Percentiles rank a stretch among this genome's conserved stretches.
phyloP scores from a whole-genome alignment of 2,329 filamentous ascomycete genomes.

The Sphaerulina vaccinii region DNA sequence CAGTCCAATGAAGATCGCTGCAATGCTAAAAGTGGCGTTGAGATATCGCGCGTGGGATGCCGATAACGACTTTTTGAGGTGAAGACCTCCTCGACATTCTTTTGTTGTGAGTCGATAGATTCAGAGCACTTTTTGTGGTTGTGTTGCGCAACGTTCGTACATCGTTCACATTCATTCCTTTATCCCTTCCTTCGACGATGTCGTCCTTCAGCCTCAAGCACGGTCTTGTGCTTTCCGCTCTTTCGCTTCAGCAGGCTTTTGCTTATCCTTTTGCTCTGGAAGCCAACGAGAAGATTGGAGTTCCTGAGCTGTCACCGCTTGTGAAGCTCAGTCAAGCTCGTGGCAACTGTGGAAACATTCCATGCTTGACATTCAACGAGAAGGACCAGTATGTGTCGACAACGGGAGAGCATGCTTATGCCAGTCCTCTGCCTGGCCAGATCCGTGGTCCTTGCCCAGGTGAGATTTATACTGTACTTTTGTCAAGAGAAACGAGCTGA shows the following conservation, averaged over 20 bases:
- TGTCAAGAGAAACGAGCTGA: too few species aligned
- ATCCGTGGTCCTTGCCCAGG: constrained; percentile 20
- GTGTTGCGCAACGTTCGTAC: not conserved
- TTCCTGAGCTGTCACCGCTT: constrained; percentile 1
- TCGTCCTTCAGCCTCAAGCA: constrained; percentile 5
- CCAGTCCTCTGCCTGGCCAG: constrained; percentile 7
- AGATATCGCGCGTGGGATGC: not conserved
- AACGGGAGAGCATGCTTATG: constrained; percentile 17
- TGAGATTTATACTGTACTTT: too few species aligned
- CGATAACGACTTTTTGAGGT: too few species aligned
- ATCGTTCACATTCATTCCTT: not conserved
- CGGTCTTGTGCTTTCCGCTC: constrained; percentile 3
- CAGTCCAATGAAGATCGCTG: not conserved
- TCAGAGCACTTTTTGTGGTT: not conserved
- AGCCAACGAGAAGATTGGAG: constrained; percentile 1
- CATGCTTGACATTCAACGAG: constrained; percentile 15
- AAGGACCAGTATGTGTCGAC: constrained; percentile 17
- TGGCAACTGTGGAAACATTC: constrained; percentile 18
- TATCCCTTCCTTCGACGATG: not conserved
- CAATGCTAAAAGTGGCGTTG: not conserved
- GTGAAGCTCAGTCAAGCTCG: constrained; percentile 12
- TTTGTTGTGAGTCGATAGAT: not conserved
- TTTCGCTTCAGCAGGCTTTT: constrained; percentile 2
- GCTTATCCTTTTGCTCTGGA: constrained; percentile 12
- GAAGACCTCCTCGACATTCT: not conserved